Conservation (phyloP, 2,329 filamentous ascomycete species). For the Arthrinium puccinioides region DNA sequence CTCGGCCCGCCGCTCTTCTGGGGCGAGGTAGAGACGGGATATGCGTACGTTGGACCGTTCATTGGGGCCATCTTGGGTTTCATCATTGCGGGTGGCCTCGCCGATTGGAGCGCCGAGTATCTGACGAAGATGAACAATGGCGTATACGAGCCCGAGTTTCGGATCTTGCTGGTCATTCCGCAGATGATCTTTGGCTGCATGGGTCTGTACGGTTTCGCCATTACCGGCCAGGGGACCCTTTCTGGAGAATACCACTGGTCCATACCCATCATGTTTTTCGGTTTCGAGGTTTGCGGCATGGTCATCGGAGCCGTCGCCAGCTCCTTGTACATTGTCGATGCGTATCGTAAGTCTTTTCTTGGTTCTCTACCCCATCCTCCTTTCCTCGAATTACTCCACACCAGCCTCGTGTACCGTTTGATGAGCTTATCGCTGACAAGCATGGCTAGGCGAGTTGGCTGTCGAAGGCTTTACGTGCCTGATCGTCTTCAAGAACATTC, state of each 20-base stretch:
- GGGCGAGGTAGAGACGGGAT: conserved; percentile 74
- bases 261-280: conserved; percentile 75
- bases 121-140: conserved; percentile 72
- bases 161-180: conserved; percentile 74
- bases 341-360: conserved; percentile 60
- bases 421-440: too few species aligned
- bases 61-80: conserved; percentile 77
- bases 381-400: background rate
- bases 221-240: conserved; percentile 57
- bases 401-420: too few species aligned
- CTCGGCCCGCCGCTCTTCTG: conserved; percentile 76
- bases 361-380: conserved; percentile 1
- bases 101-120: conserved; percentile 63
- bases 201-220: conserved; percentile 79
- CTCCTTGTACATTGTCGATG: conserved; percentile 86
- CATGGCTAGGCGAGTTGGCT: conserved; percentile 60
- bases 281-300: conserved; percentile 79
- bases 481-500: conserved; percentile 91
- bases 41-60: conserved; percentile 80
- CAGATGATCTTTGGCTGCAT: conserved; percentile 71
- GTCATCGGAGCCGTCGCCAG: conserved; percentile 83
- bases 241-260: conserved; percentile 61
- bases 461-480: conserved; percentile 86
- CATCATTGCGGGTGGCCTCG: conserved; percentile 61
- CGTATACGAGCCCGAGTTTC: conserved; percentile 86